Percentiles rank a stretch among this genome's conserved stretches.
phyloP scores from a whole-genome alignment of 108 stramenopile genomes.

The Skeletonema costatum region DNA sequence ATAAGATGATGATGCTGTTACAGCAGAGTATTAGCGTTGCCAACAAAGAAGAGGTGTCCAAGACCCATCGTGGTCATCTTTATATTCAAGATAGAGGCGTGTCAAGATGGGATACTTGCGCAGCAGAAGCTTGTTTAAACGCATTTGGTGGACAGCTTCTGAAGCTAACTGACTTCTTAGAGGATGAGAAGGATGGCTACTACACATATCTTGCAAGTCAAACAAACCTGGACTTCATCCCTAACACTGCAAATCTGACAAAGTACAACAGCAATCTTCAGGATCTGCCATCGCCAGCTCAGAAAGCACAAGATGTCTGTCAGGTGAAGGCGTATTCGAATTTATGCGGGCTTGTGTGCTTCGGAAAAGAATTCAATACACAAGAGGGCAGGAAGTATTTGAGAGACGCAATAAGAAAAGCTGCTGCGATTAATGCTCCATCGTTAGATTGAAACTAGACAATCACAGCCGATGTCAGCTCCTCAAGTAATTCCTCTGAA shows the following conservation, averaged over 20 bases:
- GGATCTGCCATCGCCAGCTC: neutral
- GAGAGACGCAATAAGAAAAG: constrained; percentile 14
- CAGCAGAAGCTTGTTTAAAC: constrained; percentile 59
- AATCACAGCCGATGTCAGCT: constrained; percentile 30
- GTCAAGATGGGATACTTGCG: constrained; percentile 69
- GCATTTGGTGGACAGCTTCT: constrained; percentile 56
- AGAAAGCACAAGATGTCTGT: constrained; percentile 27
- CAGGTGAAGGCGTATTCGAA: constrained; percentile 62
- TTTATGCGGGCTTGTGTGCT: constrained; percentile 60
- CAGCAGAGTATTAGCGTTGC: constrained; percentile 31
- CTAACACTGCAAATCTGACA: constrained; percentile 40
- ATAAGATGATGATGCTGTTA: constrained; percentile 65
- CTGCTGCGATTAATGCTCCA: constrained; percentile 24
- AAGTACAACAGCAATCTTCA: constrained; percentile 51
- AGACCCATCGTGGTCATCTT: neutral
- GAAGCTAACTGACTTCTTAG: constrained; percentile 48
- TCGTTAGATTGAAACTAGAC: constrained; percentile 31
- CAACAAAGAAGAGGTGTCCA: constrained; percentile 4
- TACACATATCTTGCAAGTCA: constrained; percentile 55
- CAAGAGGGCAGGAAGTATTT: constrained; percentile 15
- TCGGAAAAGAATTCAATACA: constrained; percentile 51
- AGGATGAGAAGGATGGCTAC: neutral
- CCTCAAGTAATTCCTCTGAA: constrained; percentile 29
- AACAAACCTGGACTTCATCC: constrained; percentile 57
- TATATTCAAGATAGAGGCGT: constrained; percentile 55